Base-by-base conservation (phyloP, 371 early-diverging fungal species). In the Apophysomyces elegans region DNA sequence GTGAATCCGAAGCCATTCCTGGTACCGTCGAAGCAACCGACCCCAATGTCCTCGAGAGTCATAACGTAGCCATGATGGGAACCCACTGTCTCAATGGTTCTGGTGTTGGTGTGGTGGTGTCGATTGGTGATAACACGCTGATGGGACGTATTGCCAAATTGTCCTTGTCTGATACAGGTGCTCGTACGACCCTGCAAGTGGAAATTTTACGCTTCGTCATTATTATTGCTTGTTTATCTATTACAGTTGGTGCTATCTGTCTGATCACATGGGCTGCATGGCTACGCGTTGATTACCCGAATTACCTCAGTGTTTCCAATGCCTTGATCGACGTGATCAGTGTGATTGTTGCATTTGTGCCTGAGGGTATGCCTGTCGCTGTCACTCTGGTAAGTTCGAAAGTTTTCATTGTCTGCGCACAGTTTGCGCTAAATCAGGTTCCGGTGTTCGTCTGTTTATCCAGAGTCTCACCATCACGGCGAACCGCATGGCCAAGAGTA, bases 271-370 rank as follows among this genome's bases (percentile, higher is more conserved):
- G 77, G 77, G 72, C 70, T 58, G 74, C 72, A 38, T 77, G 77
- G 77, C 47, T 77, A 18, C 69, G 77, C 65, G 69, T 56, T 5
- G 41, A 60, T 4, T 86, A 77, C 58, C 88, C 87, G 5, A 70
- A 69, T 6, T 90, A 87, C 58, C 73, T 89, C 65, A 67, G 77
- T 7, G 61, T 81, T 2, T 77, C 90, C 6, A 79, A 69, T 50
- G 86, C 90, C 13, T 84, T 93, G 47, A 82, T 86, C 41, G 90
- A 92, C 45, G 83, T 88, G 50, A 88, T 93, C 66, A 92, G 91
- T 35, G 84, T 91, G 14, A 79, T 92, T 58, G 84, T 89, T 13
- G 84, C 88, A 12, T 87, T 84, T 66, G 84, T 89, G 11, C 91
- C 91, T 8, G 86, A 90, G 68, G 91, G 89, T 37, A 78, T 82